These are phyloP conservation scores for Peniophora sp. DNA, from an alignment of 1,284 basidiomycete genomes.

Conservation along the genomic window DNA sequence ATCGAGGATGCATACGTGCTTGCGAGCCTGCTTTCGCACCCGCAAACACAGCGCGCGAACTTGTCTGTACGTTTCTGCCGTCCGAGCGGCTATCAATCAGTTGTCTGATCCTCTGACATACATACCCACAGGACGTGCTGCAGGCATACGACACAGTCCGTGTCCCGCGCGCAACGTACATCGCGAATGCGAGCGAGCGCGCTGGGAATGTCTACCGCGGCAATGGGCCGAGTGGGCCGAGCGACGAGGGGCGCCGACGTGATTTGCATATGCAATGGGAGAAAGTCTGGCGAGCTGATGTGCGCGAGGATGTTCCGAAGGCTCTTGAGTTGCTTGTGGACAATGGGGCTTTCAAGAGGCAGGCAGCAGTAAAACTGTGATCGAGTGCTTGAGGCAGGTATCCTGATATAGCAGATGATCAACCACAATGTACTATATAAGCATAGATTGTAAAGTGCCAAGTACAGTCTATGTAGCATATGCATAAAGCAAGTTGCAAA, in stretches of 20 bases:
- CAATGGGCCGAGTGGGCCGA: background rate
- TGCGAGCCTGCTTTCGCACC: conserved; percentile 38
- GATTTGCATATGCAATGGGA: background rate
- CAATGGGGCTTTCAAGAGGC: too few species aligned
- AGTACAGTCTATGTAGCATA: too few species aligned
- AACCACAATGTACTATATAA: too few species aligned
- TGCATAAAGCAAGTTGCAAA: too few species aligned
- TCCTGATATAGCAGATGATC: too few species aligned
- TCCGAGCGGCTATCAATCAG: background rate
- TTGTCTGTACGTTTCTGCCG: background rate
- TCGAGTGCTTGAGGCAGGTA: too few species aligned
- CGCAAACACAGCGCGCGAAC: conserved; percentile 25
- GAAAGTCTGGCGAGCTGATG: background rate
- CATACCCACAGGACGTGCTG: background rate
- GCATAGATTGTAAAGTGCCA: too few species aligned
- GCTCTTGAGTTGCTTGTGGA: too few species aligned
- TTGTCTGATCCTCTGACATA: background rate
- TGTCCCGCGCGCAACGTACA: background rate
- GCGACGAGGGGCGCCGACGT: background rate
- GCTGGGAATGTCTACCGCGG: background rate
- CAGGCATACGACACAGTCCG: background rate
- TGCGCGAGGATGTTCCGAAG: too few species aligned
- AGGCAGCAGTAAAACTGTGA: too few species aligned
- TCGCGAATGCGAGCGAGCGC: background rate
- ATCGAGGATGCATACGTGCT: conserved; percentile 54